Evolutionary conservation across 2,329 filamentous ascomycete species (phyloP), one percentile per base, ranked within the genome.

Genomic region (Ophiostoma perfectum): DNA sequence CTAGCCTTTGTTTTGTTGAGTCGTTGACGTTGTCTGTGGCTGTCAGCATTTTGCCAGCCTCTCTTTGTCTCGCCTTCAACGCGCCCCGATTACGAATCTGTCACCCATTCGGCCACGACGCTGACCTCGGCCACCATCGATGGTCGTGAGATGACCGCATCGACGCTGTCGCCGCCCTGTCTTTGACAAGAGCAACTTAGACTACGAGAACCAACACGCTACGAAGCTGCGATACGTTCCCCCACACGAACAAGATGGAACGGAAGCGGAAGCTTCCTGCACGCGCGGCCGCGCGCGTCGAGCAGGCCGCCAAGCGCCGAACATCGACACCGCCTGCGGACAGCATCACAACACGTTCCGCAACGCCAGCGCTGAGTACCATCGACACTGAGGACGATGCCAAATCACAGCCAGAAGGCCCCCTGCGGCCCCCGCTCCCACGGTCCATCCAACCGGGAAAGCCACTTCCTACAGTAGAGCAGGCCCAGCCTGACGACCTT

Each of bases 391-490:
- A 71, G 27, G 70, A 72, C 42, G 78, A 80, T 11, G 77, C 52
- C 8, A 65, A 63, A 18, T 55, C 64, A 3, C 62, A 62, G 12
- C 60, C 49, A 1, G 62, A 64, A 9, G 63, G 77, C 62, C 77
- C 77, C 58, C 74, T 63, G 52, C 52, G 72, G 72, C 78, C 77
- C 5, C 39, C 60, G 72, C 78, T 93, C 67, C 90, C 90, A 39
- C 86, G 82, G 71, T 86, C 85, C 63, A 79, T 93, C 47, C 80
- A 84, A 73, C 78, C 88, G 2, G 88, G 87, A 65, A 86, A 89
- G 74, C 88, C 90, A 16, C 79, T 94, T 44, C 91, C 91, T 2
- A 91, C 88, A 0, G 83, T 93, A 14, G 84, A 88, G 72, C 82
- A 86, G 65, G 81, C 87, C 16, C 91, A 95, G 75, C 79, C 87